Percentiles rank a stretch among this genome's conserved stretches.
Conservation (phyloP, 139 green algal genomes). For the Chlamydomonas sp. region DNA sequence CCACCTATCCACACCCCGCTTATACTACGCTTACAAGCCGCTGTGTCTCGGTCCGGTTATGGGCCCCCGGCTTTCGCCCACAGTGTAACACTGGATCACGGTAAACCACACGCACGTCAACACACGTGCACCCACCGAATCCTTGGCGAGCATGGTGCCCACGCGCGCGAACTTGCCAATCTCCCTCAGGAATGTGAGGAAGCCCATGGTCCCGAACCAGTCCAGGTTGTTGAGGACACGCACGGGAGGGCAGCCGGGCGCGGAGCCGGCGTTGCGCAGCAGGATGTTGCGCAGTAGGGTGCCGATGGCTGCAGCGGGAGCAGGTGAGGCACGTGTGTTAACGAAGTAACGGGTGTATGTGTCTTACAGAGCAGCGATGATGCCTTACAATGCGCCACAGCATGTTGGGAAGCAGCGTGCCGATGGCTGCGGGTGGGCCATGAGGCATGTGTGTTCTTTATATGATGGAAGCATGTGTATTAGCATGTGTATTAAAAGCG, state of each 20-base stretch:
- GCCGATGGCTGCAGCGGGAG: slow-evolving; percentile 51
- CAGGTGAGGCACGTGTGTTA: background rate
- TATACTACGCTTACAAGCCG: too few species aligned
- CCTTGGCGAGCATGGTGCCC: slow-evolving; percentile 95
- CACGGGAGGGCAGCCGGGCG: background rate
- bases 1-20: too few species aligned
- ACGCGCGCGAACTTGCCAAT: slow-evolving; percentile 94
- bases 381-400: too few species aligned
- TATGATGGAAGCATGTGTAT: too few species aligned
- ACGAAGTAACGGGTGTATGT: background rate
- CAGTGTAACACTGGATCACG: too few species aligned
- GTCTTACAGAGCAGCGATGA: too few species aligned
- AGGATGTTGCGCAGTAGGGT: slow-evolving; percentile 51
- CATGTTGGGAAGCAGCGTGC: too few species aligned
- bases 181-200: slow-evolving; percentile 95
- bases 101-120: too few species aligned
- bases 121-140: slow-evolving; percentile 77
- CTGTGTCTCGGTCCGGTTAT: too few species aligned
- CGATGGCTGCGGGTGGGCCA: background rate
- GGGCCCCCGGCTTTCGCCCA: too few species aligned
- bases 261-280: slow-evolving; percentile 38
- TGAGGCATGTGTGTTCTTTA: too few species aligned
- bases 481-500: too few species aligned
- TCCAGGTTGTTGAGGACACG: slow-evolving; percentile 92
- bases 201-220: slow-evolving; percentile 87